These are phyloP conservation scores for Boletus eberwhitei DNA, from an alignment of 768 basidiomycete genomes.

Conservation along the genomic window DNA sequence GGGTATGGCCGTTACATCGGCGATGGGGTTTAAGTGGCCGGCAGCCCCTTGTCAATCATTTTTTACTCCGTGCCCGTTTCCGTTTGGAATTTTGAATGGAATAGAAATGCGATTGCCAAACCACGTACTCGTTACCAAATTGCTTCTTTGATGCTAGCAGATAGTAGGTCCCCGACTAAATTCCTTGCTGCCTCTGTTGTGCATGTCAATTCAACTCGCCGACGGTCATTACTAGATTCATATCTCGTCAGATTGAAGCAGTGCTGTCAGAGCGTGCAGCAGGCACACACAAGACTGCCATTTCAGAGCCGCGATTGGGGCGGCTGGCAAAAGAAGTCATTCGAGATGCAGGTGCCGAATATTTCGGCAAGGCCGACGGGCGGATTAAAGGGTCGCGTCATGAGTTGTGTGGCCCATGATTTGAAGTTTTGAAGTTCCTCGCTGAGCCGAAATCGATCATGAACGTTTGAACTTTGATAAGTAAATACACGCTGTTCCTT, in stretches of 20 bases:
- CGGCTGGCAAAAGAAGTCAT: background rate
- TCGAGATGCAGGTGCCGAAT: background rate
- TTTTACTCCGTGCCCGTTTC: background rate
- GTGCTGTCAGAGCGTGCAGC: background rate
- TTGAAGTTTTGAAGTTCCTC: too few relatives aligned
- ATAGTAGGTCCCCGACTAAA: background rate
- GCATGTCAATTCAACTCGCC: background rate
- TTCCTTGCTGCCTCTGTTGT: background rate
- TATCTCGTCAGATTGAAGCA: background rate
- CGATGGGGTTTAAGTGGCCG: conserved; percentile 21
- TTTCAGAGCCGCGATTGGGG: background rate
- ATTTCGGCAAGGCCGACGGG: too few relatives aligned
- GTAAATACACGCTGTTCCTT: background rate
- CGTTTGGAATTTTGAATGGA: background rate
- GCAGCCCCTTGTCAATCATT: conserved; percentile 2
- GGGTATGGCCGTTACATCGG: conserved; percentile 5
- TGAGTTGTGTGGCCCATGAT: too few relatives aligned
- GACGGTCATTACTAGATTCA: background rate
- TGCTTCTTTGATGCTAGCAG: conserved; percentile 11
- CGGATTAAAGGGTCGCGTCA: background rate
- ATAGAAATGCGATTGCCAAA: conserved; percentile 7
- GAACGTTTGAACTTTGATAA: too few relatives aligned
- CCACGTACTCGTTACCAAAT: conserved; percentile 7
- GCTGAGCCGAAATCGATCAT: too few relatives aligned
- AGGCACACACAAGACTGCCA: background rate